Percentiles rank a stretch among this genome's conserved stretches.
Conservation (phyloP, 2,329 filamentous ascomycete species). For the Pseudogymnoascus sp. region DNA sequence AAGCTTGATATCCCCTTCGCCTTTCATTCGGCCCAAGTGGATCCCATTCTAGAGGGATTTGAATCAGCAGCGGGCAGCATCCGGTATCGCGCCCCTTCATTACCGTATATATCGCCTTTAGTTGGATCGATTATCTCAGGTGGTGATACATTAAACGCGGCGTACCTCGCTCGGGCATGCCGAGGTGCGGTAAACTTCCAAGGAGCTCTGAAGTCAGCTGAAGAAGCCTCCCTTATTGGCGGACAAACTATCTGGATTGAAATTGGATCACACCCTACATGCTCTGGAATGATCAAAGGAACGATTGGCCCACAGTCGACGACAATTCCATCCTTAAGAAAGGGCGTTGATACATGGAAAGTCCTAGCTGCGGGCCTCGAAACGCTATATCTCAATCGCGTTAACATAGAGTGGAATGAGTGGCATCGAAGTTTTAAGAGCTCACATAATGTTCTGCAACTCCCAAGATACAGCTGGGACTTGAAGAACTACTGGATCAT, state of each 20-base stretch:
- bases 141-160: slow-evolving; percentile 44
- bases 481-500: slow-evolving; percentile 45
- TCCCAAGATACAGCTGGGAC: slow-evolving; percentile 55
- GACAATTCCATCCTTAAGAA: slow-evolving; percentile 39
- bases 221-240: slow-evolving; percentile 51
- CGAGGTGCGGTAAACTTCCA: slow-evolving; percentile 61
- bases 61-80: slow-evolving; percentile 44
- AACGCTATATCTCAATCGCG: slow-evolving; percentile 40
- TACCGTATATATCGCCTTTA: slow-evolving; percentile 60
- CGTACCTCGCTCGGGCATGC: slow-evolving; percentile 55
- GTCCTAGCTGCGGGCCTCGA: slow-evolving; percentile 40
- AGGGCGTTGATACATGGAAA: slow-evolving; percentile 46
- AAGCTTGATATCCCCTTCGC: slow-evolving; percentile 56
- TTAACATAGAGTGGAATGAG: slow-evolving; percentile 48
- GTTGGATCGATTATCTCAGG: slow-evolving; percentile 50
- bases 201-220: slow-evolving; percentile 49
- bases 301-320: slow-evolving; percentile 24
- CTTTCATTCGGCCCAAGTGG: slow-evolving; percentile 57
- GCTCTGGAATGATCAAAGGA: slow-evolving; percentile 28
- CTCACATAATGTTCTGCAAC: slow-evolving; percentile 42
- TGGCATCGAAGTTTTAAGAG: slow-evolving; percentile 47
- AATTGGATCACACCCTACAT: slow-evolving; percentile 60
- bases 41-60: slow-evolving; percentile 52
- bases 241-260: slow-evolving; percentile 63
- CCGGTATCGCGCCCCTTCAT: slow-evolving; percentile 43